These are phyloP conservation scores for Ceratocystis albifundus DNA, from an alignment of 2,329 filamentous ascomycete genomes.

Conservation along the genomic window DNA sequence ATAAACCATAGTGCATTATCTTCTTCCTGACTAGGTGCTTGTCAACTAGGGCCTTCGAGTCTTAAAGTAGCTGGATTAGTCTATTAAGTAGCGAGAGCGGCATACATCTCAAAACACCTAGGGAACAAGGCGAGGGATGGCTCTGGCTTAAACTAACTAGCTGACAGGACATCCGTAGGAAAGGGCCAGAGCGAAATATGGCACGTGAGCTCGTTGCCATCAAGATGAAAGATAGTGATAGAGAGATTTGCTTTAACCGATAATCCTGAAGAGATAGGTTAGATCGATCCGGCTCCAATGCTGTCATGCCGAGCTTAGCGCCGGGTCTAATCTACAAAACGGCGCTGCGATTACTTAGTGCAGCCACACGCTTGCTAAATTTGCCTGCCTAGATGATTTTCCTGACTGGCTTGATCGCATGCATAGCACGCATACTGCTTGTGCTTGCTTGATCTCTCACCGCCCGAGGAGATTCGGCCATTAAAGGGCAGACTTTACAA, in stretches of 20 bases:
- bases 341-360: no score
- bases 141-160: not conserved
- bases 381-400: not conserved
- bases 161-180: not conserved
- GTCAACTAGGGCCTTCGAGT: not conserved
- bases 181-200: not conserved
- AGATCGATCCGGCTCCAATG: not conserved
- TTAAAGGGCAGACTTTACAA: not conserved
- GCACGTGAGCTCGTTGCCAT: no score
- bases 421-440: not conserved
- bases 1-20: no score
- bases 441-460: not conserved
- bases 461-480: not conserved
- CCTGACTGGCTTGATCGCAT: not conserved
- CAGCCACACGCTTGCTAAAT: no score
- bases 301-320: not conserved
- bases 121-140: not conserved
- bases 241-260: not conserved
- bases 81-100: not conserved
- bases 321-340: no score
- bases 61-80: not conserved
- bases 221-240: no score
- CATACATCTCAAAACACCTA: not conserved
- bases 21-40: not conserved
- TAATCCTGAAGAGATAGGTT: not conserved